Evolutionary conservation across 345 rosid genomes (phyloP), one percentile per base, ranked within the genome.

Genomic region (Populus davidiana): DNA sequence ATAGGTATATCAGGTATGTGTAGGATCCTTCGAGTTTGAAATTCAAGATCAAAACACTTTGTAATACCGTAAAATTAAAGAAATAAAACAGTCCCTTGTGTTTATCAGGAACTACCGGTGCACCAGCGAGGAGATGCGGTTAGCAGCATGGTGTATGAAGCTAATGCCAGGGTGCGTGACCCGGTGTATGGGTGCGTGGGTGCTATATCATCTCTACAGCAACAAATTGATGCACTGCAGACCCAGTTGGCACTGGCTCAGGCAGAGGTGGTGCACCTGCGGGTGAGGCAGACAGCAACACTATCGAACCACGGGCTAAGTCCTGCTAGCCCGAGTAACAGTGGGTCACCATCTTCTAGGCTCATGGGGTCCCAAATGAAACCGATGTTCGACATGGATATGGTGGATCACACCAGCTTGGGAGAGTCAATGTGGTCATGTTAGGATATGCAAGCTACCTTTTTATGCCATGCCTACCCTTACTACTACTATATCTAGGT

Each of bases 131-230:
- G 91, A 35, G 98, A 94, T 73, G 98, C 98, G n/a, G 98, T 94
- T 85, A 91, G 93, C 63, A 88, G 96, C 43, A 90, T 94, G 90
- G 97, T 92, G 79, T 94, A 94, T 50, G 98, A 94, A 75, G 98
- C 98, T 5, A 91, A 86, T 59, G 98, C 98, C 3, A 88, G 98
- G 82, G 83, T 92, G 23, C 91, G 97, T 0, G 94, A 94, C 70
- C 98, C 98, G 0, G 96, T 94, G 8, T 94, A 94, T 33, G 98
- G 98, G 9, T 91, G 98, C 21, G 97, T 92, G 4, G 94, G 98
- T 43, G 93, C 92, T 67, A 92, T 94, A 33, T 90, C 93, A 0
- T 90, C 92, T 5, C 78, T 94, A 47, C 97, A 94, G n/a, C 89
- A 81, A 66, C 94, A 94, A 69, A 89, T 94, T 9, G 92, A 92